Conservation (phyloP, 805 yeast species). For the Saccharomycopsis guyanensis region DNA sequence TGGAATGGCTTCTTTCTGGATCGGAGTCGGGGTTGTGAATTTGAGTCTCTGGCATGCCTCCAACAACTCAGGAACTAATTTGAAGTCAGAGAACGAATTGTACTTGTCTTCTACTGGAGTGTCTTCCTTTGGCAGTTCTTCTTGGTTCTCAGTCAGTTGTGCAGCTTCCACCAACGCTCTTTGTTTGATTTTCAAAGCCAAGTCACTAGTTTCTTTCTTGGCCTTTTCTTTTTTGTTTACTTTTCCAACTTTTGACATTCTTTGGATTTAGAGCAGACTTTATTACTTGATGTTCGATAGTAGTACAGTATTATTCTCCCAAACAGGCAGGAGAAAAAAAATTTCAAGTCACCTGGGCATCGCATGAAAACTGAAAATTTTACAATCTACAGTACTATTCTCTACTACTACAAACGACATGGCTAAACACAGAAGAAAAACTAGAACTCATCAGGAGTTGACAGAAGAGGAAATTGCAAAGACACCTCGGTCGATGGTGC, state of each 20-base stretch:
- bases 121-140: conserved; percentile 7
- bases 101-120: conserved; percentile 20
- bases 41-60: conserved; percentile 74
- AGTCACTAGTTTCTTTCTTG: conserved; percentile 32
- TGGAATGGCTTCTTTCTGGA: conserved; percentile 87
- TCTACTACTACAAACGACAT: conserved; percentile 24
- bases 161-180: conserved; percentile 28
- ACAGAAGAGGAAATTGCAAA: conserved; percentile 60
- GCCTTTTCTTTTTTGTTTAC: conserved; percentile 23
- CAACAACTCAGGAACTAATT: conserved; percentile 67
- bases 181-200: conserved; percentile 49
- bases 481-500: conserved; percentile 91
- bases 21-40: conserved; percentile 82
- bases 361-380: neutral
- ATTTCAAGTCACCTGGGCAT: neutral
- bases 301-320: no score
- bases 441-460: conserved; percentile 72
- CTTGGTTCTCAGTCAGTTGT: conserved; percentile 12
- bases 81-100: conserved; percentile 46
- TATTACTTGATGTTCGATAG: no score
- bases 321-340: conserved; percentile 1
- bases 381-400: neutral
- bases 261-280: no score
- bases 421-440: conserved; percentile 56
- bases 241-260: conserved; percentile 1